Evolutionary conservation across 2,329 filamentous ascomycete genomes (phyloP).

Genomic region (Chaetothyriales sp.): DNA sequence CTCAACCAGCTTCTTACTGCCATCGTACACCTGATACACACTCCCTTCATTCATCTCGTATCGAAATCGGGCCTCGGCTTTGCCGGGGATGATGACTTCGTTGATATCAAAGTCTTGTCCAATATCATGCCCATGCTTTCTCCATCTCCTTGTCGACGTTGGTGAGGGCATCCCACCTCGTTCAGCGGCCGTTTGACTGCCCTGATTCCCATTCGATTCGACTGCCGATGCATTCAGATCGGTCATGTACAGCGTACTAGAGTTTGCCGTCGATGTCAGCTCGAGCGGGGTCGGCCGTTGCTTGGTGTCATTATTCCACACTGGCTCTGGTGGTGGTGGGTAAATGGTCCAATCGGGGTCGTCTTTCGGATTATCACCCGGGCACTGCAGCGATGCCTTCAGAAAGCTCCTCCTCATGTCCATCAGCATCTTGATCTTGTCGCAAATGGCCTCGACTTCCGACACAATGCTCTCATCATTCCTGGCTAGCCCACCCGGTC

Average conservation of each 20-base stretch:
- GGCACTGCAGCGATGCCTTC: slow-evolving; percentile 63
- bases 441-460: slow-evolving; percentile 74
- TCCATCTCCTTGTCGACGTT: slow-evolving; percentile 41
- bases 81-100: slow-evolving; percentile 59
- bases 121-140: slow-evolving; percentile 80
- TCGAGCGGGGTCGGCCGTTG: slow-evolving; percentile 28
- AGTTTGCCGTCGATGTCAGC: slow-evolving; percentile 13
- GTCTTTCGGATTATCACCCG: slow-evolving; percentile 77
- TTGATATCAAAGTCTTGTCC: slow-evolving; percentile 76
- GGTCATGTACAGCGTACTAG: not conserved
- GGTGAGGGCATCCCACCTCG: slow-evolving; percentile 15
- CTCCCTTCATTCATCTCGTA: slow-evolving; percentile 70
- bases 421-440: slow-evolving; percentile 77
- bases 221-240: not conserved
- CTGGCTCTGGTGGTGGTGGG: slow-evolving; percentile 77
- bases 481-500: slow-evolving; percentile 49
- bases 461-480: slow-evolving; percentile 66
- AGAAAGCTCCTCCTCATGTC: slow-evolving; percentile 84
- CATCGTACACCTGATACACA: slow-evolving; percentile 77
- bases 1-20: slow-evolving; percentile 55
- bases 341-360: slow-evolving; percentile 74
- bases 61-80: slow-evolving; percentile 52
- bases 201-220: not conserved
- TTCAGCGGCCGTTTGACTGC: not conserved
- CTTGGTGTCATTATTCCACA: slow-evolving; percentile 40